A percentile compares a stretch with the other conserved stretches of the same genome.
These are phyloP conservation scores for Trypanosoma vivax DNA, from an alignment of 208 protist genomes.

Conservation along the genomic window DNA sequence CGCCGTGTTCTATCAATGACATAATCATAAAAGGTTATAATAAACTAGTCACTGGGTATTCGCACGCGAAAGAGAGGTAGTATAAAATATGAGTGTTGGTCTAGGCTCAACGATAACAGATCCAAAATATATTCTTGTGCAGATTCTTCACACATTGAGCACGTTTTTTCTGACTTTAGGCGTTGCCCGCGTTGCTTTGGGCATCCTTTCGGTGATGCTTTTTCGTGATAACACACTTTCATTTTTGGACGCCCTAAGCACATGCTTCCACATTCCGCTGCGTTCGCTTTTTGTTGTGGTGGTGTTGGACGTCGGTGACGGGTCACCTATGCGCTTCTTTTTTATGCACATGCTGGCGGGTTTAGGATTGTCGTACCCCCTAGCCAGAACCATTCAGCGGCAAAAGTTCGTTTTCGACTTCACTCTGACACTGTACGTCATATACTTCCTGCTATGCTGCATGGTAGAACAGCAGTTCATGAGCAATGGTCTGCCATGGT, in stretches of 20 bases:
- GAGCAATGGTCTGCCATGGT: constrained; percentile 46
- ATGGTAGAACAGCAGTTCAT: constrained; percentile 29
- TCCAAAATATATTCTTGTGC: constrained; percentile 48
- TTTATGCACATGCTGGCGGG: constrained; percentile 55
- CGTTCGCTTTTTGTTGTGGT: constrained; percentile 38
- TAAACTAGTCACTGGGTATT: no score
- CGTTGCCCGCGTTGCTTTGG: constrained; percentile 29
- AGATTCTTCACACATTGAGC: constrained; percentile 59
- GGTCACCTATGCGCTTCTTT: constrained; percentile 39
- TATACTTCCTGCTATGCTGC: constrained; percentile 50
- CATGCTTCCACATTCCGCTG: constrained; percentile 54
- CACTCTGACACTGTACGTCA: constrained; percentile 57
- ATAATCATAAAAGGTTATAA: neutral
- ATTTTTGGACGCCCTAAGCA: neutral
- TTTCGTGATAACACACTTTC: neutral
- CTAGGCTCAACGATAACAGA: constrained; percentile 42
- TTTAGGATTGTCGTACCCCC: constrained; percentile 33
- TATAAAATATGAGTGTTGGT: constrained; percentile 39
- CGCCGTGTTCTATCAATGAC: no score
- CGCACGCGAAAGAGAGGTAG: no score
- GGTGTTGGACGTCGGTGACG: constrained; percentile 7
- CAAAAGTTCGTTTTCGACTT: constrained; percentile 82
- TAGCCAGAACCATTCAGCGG: constrained; percentile 57
- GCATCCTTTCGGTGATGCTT: constrained; percentile 21
- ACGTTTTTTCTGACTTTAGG: constrained; percentile 52